Base-by-base conservation (phyloP, 108 stramenopile species). In the Cylindrotheca closterium region DNA sequence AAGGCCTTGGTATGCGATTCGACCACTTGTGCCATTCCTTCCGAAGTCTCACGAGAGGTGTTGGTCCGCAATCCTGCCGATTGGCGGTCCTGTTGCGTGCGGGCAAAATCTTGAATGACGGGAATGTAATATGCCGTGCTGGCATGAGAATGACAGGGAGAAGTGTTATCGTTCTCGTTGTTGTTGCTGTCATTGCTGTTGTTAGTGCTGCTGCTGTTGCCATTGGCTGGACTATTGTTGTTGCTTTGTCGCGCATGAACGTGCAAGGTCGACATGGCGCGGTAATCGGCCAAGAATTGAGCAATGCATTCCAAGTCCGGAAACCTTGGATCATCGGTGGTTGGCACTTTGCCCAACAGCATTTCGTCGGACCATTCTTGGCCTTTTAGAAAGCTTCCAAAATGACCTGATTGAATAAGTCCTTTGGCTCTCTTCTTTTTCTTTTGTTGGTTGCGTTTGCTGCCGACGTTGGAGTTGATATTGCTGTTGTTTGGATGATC, bases 41-140 rank as follows among this genome's bases (percentile, higher is more conserved):
- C 62, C 21, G 68, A 62, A 31, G 60, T 34, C 51, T 70, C 69
- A 32, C 68, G 47, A 27, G 55, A 50, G 10, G 69, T 46, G 70
- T 79, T 79, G 49, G 78, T 70, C 3, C 67, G 51, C 2, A 79
- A 50, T n/a, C 60, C 47, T n/a, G 73, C 78, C 61, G 62, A 63
- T 67, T 79, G 78, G 4, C 73, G 68, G 27, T 74, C 72, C 67
- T 70, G 37, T 57, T 79, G 78, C 3, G 68, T 30, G 15, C 26
- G 42, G 24, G 55, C 33, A 55, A 79, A 79, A 56, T 79, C 78
- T 57, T 49, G 25, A 21, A 74, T 8, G 30, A 73, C 51, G 57
- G 58, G 26, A 15, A 67, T 17, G 46, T 74, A 74, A 30, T 49
- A 55, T 30, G 58, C 8, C 2, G 58, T 18, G 10, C 32, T 33